Base-by-base conservation (phyloP, 2,329 filamentous ascomycete genomes). In the Aspergillus awamori region DNA sequence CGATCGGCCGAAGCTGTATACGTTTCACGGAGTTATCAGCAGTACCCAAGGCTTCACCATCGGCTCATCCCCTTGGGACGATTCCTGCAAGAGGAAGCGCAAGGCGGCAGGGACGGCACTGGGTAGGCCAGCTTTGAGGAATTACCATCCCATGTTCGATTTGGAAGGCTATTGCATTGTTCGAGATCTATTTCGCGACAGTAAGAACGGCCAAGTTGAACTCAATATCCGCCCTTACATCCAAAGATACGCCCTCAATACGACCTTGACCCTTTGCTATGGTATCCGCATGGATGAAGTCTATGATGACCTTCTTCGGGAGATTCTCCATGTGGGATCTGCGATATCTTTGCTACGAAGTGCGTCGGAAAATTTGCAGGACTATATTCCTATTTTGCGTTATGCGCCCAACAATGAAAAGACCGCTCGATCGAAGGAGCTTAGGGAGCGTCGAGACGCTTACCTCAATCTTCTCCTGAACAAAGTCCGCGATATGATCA, bases 1-100 rank as follows among this genome's bases (percentile, higher is more conserved):
- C 68, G 90, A 89, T 5, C 84, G 90, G 1, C 90, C 90, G 0
- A 90, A 81, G 33, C 83, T 91, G 15, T 89, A 92, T 74, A 92
- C 89, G 0, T 92, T 92, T 70, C 89, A 92, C 72, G 88, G 84
- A 0, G 86, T 92, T 1, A 87, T 92, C 7, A 90, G 88, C 13
- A 85, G 82, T 8, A 89, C 88, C 0, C 87, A 91, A 65, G 89
- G 89, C 8, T 89, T 91, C 73, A 92, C 89, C 0, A 92, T 93
- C 57, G 90, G 90, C 0, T 91, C 89, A 0, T 91, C 88, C 0
- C 90, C 90, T 0, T 93, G 89, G 87, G 88, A 92, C 57, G 88
- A 90, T 33, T 90, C 86, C 1, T 90, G 88, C 74, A 92, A 91
- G 72, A 82, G 83, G 51, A 84, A 89, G 33, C 84, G 90, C 60